These are phyloP conservation scores for Leccinum sublutescens DNA, from an alignment of 768 basidiomycete species.

Conservation along the genomic window DNA sequence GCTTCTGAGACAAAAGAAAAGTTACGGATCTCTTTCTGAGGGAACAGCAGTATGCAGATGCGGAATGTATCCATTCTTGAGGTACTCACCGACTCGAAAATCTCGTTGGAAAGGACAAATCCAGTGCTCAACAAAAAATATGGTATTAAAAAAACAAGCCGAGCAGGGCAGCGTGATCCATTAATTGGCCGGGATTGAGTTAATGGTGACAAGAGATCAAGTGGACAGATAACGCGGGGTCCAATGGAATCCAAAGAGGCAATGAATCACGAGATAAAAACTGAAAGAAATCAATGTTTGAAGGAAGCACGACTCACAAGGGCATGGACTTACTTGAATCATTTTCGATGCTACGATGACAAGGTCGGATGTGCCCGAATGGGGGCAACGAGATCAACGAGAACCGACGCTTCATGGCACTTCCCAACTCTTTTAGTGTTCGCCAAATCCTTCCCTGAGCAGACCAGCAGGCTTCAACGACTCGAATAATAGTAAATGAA, in stretches of 20 bases:
- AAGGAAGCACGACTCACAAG: neutral
- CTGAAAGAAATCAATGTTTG: conserved; percentile 2
- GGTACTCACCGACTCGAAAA: conserved; percentile 9
- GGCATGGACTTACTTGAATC: conserved; percentile 23
- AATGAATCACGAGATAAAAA: conserved; percentile 14
- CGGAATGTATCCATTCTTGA: neutral
- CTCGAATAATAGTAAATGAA: neutral
- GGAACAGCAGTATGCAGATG: neutral
- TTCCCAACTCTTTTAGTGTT: conserved; percentile 11
- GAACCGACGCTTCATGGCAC: conserved; percentile 15
- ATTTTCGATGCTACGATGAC: conserved; percentile 16
- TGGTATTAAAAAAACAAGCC: conserved; percentile 5
- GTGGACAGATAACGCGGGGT: neutral
- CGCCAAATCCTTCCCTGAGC: conserved; percentile 21
- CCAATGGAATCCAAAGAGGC: neutral
- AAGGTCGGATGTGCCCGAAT: conserved; percentile 15
- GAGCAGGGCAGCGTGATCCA: neutral
- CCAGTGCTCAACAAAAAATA: neutral
- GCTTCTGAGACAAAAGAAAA: neutral
- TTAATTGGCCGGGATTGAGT: neutral
- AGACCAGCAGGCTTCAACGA: neutral
- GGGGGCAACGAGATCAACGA: conserved; percentile 16
- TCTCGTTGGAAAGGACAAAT: neutral
- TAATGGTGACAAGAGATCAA: conserved; percentile 3
- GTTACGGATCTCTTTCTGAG: neutral